Evolutionary conservation across 108 stramenopile species (phyloP), one percentile per base, ranked within the genome.

Genomic region (Stephanodiscus triporus): DNA sequence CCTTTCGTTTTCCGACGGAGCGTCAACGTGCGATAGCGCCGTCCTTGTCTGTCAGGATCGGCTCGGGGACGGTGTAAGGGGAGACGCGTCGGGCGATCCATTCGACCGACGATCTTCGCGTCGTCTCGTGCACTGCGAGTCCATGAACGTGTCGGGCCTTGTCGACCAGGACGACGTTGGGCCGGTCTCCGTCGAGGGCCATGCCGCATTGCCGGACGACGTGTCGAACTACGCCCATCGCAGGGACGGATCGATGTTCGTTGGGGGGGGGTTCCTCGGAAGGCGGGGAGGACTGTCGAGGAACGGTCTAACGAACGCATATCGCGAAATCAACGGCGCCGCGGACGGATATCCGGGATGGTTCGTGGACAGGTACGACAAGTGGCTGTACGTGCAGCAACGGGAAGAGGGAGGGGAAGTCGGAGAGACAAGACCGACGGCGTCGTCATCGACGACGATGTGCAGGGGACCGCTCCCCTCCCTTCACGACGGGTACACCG

Each of bases 271-370:
- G 3, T 93, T 88, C 63, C 64, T 90, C 9, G 92, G 92, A 13
- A 85, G 92, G 48, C 66, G 73, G 53, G 43, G 58, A 1, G 71
- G 73, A 9, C 65, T 93, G 40, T 78, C 58, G 43, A 58, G 73
- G 27, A 90, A 90, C 37, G 77, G 69, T 45, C 23, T 83, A 10
- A 93, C 92, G 2, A 91, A 63, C 45, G 87, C 88, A 6, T 93
- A 90, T 66, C 85, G 92, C 38, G 92, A 93, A 68, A 81, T 93
- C 26, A 93, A 93, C 78, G 92, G 89, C 43, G 88, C 87, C 20
- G 85, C 92, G 10, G 92, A 93, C 77, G 92, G 92, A 9, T 89
- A 85, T 76, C 89, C 89, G 32, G 92, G 92, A 8, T 93, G 92
- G 92, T 85, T 88, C 40, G 86, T 93, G 19, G 92, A 91, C 75